Evolutionary conservation across 495 filamentous ascomycete species (phyloP), one percentile per base, ranked within the genome.

Genomic region (Cryomyces minteri): DNA sequence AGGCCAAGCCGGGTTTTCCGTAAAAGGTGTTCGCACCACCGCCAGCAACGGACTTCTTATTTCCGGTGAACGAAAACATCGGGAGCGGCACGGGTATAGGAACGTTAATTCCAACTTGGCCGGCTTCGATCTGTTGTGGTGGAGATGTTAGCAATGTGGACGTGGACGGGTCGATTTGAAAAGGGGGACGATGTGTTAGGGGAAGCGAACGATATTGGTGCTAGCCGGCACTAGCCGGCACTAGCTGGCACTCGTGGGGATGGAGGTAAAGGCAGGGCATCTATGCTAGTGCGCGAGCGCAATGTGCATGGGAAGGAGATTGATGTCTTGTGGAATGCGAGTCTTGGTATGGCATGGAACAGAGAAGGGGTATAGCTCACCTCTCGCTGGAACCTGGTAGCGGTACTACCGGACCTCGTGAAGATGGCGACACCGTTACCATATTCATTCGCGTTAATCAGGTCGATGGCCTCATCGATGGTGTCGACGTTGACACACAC

Each of bases 401-500:
- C 77, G 5, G 74, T 78, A 32, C 72, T 58, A 44, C 77, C 77
- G 37, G 67, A 74, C 49, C 68, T 61, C 25, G 77, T 82, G 65
- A 82, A 82, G 62, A 81, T 72, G 43, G 77, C 74, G 9, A 72
- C 73, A 45, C 77, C 77, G 59, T 82, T 82, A 51, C 77, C 77
- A 61, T 82, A 82, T 51, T 77, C 73, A 56, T 82, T 82, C 45
- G 62, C 65, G 58, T 82, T 82, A 61, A 80, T 79, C 12, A 75
- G 59, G 33, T 67, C 62, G 48, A 79, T 75, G 48, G 76, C 77
- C 34, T 87, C 85, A 51, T 94, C 85, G 7, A 95, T 70, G 1
- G 82, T 88, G 41, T 80, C 77, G 10, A 81, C 79, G 54, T 87
- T 83, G 10, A 90, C 60, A 64, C 82, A 87, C 34, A 94, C 81